These are phyloP conservation scores for Moesziomyces sp. DNA, from an alignment of 1,284 basidiomycete genomes.

Conservation along the genomic window DNA sequence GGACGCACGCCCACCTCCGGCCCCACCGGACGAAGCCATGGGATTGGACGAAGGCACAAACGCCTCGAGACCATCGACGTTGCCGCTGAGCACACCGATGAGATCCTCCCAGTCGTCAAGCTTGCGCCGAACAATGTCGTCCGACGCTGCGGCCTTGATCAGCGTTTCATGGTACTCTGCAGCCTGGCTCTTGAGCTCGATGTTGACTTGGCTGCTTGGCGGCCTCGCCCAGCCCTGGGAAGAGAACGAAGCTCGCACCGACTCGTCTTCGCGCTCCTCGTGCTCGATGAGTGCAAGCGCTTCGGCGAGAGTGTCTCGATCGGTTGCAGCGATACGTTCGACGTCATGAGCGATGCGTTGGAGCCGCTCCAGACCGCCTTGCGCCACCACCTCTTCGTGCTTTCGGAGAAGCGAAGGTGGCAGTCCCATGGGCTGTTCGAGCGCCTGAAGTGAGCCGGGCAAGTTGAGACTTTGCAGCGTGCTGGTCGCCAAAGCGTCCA, in stretches of 20 bases:
- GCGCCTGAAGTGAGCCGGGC: constrained; percentile 85
- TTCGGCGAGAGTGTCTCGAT: constrained; percentile 77
- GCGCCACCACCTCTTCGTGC: constrained; percentile 83
- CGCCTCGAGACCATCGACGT: constrained; percentile 27
- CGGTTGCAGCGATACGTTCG: constrained; percentile 75
- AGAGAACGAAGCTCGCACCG: constrained; percentile 71
- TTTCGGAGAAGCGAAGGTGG: constrained; percentile 88
- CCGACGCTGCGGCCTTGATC: constrained; percentile 50
- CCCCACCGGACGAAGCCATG: constrained; percentile 5
- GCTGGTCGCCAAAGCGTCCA: constrained; percentile 75
- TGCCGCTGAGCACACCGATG: constrained; percentile 30
- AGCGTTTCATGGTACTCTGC: constrained; percentile 53
- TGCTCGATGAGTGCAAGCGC: constrained; percentile 86
- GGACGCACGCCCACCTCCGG: constrained; percentile 1
- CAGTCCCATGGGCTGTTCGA: constrained; percentile 85
- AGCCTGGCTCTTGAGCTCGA: constrained; percentile 45
- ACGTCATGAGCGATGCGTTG: constrained; percentile 80
- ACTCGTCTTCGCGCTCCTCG: constrained; percentile 87
- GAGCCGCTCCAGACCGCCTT: constrained; percentile 80
- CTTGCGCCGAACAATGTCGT: constrained; percentile 71
- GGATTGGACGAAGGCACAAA: constrained; percentile 34
- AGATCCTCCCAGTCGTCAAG: constrained; percentile 45
- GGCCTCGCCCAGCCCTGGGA: constrained; percentile 67
- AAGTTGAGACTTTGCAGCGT: constrained; percentile 80
- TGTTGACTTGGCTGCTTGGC: constrained; percentile 73